phyloP scores from a whole-genome alignment of 2,329 filamentous ascomycete species.

The Alternaria incomplexa region DNA sequence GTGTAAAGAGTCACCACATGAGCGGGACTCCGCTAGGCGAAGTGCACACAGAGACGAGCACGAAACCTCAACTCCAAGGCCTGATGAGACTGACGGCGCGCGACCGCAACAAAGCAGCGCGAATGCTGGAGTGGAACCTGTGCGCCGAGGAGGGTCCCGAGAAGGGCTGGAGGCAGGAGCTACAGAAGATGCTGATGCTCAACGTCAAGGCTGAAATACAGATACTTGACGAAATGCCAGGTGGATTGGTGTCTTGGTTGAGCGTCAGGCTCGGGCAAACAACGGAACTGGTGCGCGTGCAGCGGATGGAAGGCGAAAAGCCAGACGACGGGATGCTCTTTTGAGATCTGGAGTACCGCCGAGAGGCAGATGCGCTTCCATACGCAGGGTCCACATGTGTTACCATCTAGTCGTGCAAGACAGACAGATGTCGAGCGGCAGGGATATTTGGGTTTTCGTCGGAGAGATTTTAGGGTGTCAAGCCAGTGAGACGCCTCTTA shows the following conservation, averaged over 20 bases:
- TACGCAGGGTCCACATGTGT: neutral
- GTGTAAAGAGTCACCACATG: constrained; percentile 54
- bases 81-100: constrained; percentile 59
- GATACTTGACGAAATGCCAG: constrained; percentile 59
- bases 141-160: constrained; percentile 43
- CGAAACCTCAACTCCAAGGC: constrained; percentile 42
- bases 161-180: constrained; percentile 57
- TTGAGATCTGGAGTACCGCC: constrained; percentile 9
- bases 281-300: neutral
- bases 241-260: constrained; percentile 43
- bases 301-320: constrained; percentile 1
- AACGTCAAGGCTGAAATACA: constrained; percentile 81
- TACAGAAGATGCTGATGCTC: constrained; percentile 76
- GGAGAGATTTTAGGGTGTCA: neutral
- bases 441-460: neutral
- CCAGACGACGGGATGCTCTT: constrained; percentile 38
- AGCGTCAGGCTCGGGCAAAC: constrained; percentile 23
- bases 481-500: neutral
- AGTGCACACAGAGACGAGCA: constrained; percentile 14
- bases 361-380: neutral
- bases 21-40: constrained; percentile 20
- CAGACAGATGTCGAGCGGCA: neutral
- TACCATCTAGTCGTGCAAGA: neutral
- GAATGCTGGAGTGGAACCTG: constrained; percentile 57
- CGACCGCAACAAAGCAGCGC: constrained; percentile 65